Conservation (phyloP, 2,329 filamentous ascomycete species). For the Penicillium janthinellum region DNA sequence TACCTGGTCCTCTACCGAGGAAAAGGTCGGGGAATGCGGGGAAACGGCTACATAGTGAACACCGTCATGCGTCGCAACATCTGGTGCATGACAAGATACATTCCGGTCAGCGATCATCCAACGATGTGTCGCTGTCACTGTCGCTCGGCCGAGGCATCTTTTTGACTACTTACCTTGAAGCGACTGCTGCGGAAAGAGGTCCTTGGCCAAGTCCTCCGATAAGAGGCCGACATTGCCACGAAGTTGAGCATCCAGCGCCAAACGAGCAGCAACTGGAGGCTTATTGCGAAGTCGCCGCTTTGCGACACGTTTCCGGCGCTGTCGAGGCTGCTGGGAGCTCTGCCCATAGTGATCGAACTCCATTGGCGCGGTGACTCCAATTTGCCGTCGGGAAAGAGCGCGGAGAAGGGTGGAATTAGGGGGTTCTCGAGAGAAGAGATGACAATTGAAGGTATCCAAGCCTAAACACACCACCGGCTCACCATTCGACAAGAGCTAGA, state of each 20-base stretch:
- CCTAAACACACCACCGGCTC: background rate
- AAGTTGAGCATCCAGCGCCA: conserved; percentile 82
- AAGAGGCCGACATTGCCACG: conserved; percentile 83
- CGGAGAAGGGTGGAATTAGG: background rate
- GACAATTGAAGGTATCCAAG: background rate
- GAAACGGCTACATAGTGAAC: conserved; percentile 50
- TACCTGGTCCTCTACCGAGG: conserved; percentile 59
- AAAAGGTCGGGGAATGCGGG: conserved; percentile 46
- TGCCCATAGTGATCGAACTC: conserved; percentile 44
- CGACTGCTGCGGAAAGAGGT: conserved; percentile 68
- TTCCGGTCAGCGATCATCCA: conserved; percentile 8
- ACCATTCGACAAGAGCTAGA: conserved; percentile 9
- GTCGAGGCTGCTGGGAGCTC: conserved; percentile 51
- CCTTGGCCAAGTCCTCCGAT: conserved; percentile 80
- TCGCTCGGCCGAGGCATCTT: background rate
- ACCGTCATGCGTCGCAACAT: conserved; percentile 31
- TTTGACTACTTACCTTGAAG: conserved; percentile 51
- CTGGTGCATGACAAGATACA: conserved; percentile 8
- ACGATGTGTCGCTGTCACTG: background rate
- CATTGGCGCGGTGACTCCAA: conserved; percentile 38
- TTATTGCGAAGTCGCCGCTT: conserved; percentile 59
- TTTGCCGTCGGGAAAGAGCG: conserved; percentile 28
- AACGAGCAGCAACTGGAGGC: conserved; percentile 72
- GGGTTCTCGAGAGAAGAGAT: background rate
- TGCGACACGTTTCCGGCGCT: conserved; percentile 51